Percentiles rank a stretch among this genome's conserved stretches.
These are phyloP conservation scores for Apium graveolens DNA, from an alignment of 129 eudicot species.

Conservation along the genomic window DNA sequence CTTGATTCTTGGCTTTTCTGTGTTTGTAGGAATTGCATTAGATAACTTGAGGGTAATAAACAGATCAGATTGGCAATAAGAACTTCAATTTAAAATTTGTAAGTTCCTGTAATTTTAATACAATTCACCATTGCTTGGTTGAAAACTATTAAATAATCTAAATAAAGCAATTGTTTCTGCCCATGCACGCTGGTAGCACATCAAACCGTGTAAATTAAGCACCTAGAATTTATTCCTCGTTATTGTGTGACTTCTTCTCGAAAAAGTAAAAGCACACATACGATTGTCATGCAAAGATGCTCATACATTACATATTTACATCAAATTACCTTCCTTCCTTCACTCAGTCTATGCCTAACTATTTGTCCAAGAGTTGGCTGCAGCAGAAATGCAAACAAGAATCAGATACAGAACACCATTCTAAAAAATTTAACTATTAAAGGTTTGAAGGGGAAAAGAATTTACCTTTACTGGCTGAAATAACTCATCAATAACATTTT, in stretches of 20 bases:
- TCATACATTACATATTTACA: background rate
- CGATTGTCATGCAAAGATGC: background rate
- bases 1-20: background rate
- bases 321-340: conserved; percentile 84
- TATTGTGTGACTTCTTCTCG: background rate
- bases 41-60: background rate
- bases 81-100: background rate
- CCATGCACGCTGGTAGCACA: background rate
- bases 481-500: conserved; percentile 73
- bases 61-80: background rate
- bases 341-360: conserved; percentile 80
- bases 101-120: background rate
- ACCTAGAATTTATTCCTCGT: background rate
- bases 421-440: background rate
- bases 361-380: conserved; percentile 93
- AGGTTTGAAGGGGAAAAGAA: conserved; percentile 1
- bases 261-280: background rate
- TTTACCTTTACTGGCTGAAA: conserved; percentile 76
- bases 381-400: conserved; percentile 16
- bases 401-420: background rate
- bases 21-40: background rate
- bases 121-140: background rate
- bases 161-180: background rate
- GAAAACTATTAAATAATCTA: background rate
- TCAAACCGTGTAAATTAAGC: background rate